These are phyloP conservation scores for Fusarium chlamydosporum DNA, from an alignment of 2,329 filamentous ascomycete genomes.

Conservation along the genomic window DNA sequence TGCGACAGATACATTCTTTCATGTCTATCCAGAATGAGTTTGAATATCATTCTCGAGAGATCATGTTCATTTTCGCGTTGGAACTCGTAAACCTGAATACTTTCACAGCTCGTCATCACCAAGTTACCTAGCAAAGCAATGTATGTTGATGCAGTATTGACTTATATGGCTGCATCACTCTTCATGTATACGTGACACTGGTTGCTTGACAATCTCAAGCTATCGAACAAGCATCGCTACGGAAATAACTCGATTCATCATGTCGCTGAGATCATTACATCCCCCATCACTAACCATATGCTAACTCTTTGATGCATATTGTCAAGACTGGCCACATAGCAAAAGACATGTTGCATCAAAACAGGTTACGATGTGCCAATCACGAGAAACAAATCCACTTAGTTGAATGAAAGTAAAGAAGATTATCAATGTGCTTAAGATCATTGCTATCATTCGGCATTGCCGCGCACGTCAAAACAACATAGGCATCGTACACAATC, in stretches of 20 bases:
- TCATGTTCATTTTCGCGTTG: not conserved
- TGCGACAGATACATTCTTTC: not conserved
- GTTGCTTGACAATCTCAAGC: not conserved
- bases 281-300: not conserved
- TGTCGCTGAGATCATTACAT: not conserved
- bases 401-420: not conserved
- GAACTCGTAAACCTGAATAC: not conserved
- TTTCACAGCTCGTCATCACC: not conserved
- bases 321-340: too few relatives aligned
- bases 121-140: not conserved
- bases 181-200: too few relatives aligned
- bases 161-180: not conserved
- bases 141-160: not conserved
- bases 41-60: not conserved
- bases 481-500: conserved; percentile 44
- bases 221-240: not conserved
- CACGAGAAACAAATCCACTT: not conserved
- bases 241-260: not conserved
- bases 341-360: too few relatives aligned
- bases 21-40: not conserved
- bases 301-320: too few relatives aligned
- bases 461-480: conserved; percentile 48
- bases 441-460: conserved; percentile 54
- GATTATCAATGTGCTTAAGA: conserved; percentile 23
- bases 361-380: not conserved